Evolutionary conservation across 2,329 filamentous ascomycete species (phyloP).

Genomic region (Trichophyton verrucosum): DNA sequence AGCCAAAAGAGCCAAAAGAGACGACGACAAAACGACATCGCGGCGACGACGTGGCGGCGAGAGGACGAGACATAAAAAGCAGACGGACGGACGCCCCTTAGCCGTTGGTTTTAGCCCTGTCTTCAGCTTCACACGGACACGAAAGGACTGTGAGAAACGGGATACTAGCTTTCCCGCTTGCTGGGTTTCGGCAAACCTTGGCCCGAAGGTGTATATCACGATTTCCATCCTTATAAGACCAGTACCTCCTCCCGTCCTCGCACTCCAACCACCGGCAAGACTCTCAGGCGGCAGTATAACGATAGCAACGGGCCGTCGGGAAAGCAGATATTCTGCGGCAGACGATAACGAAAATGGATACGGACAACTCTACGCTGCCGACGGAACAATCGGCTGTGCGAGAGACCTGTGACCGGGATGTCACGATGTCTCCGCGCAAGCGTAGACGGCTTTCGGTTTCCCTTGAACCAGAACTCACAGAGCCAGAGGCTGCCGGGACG

Average conservation of each 20-base stretch:
- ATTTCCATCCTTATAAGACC: not conserved
- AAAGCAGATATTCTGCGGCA: not conserved
- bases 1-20: too few relatives aligned
- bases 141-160: too few relatives aligned
- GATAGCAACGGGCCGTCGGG: not conserved
- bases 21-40: too few relatives aligned
- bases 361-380: not conserved
- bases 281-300: not conserved
- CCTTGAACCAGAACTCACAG: not conserved
- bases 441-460: conserved; percentile 12
- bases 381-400: not conserved
- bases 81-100: too few relatives aligned
- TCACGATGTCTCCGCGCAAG: conserved; percentile 12
- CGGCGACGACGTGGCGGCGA: too few relatives aligned
- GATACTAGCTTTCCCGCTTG: not conserved
- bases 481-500: not conserved
- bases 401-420: not conserved
- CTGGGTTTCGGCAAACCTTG: not conserved
- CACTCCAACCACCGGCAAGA: not conserved
- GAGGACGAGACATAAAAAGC: too few relatives aligned
- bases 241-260: not conserved
- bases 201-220: not conserved
- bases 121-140: too few relatives aligned
- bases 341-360: conserved; percentile 5
- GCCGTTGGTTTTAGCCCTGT: too few relatives aligned